phyloP scores from a whole-genome alignment of 768 basidiomycete genomes.

The Tulasnella sp. region DNA sequence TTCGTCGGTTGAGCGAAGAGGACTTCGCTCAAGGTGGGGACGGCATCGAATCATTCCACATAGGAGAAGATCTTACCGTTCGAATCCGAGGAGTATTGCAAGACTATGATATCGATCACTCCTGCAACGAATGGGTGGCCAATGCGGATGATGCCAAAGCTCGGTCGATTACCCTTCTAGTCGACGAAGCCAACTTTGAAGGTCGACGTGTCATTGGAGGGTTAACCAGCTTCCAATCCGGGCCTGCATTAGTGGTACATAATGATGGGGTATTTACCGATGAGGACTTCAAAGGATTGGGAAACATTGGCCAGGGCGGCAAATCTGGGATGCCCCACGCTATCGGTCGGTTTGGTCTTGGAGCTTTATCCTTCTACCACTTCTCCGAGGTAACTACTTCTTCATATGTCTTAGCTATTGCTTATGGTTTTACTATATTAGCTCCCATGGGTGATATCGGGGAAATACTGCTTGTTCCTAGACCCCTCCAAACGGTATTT shows the following conservation, averaged over 20 bases:
- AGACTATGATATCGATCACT: slow-evolving; percentile 52
- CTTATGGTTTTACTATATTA: not conserved
- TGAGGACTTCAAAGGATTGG: slow-evolving; percentile 54
- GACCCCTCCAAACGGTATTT: slow-evolving; percentile 53
- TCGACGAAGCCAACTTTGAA: slow-evolving; percentile 44
- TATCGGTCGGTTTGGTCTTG: slow-evolving; percentile 59
- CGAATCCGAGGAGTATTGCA: slow-evolving; percentile 51
- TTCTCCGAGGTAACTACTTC: slow-evolving; percentile 55
- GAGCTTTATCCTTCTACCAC: slow-evolving; percentile 58
- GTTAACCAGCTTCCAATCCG: slow-evolving; percentile 46
- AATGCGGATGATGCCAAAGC: slow-evolving; percentile 59
- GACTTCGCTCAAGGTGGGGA: slow-evolving; percentile 34
- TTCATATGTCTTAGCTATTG: slow-evolving; percentile 36
- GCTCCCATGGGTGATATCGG: slow-evolving; percentile 46
- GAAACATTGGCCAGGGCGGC: slow-evolving; percentile 52
- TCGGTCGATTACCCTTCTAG: slow-evolving; percentile 48
- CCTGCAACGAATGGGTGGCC: slow-evolving; percentile 56
- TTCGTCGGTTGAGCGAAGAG: slow-evolving; percentile 38
- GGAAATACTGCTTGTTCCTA: slow-evolving; percentile 46
- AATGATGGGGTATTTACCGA: slow-evolving; percentile 51
- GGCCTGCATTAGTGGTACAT: slow-evolving; percentile 51
- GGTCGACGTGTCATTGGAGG: slow-evolving; percentile 43
- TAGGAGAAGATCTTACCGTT: slow-evolving; percentile 51
- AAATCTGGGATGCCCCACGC: slow-evolving; percentile 47
- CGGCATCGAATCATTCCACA: slow-evolving; percentile 47